Percentiles rank a stretch among this genome's conserved stretches.
phyloP scores from a whole-genome alignment of 2,329 filamentous ascomycete genomes.

The Talaromyces sp. region DNA sequence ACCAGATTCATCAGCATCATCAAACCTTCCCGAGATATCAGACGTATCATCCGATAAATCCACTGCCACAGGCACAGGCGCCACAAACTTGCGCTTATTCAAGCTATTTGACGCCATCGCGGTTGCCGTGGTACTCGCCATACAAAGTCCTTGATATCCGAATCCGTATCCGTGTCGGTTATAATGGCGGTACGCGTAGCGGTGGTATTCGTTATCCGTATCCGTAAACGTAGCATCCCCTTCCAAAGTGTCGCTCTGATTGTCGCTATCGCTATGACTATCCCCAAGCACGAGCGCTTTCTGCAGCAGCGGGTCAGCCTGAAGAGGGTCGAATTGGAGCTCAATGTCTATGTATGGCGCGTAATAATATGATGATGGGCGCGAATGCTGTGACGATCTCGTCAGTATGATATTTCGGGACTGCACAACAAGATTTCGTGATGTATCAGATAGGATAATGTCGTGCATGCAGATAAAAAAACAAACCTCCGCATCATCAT shows the following conservation, averaged over 20 bases:
- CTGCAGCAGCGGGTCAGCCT: slow-evolving; percentile 29
- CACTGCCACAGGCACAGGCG: neutral
- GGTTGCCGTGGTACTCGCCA: neutral
- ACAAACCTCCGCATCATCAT: slow-evolving; percentile 16
- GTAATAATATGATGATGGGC: neutral
- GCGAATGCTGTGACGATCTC: slow-evolving; percentile 2
- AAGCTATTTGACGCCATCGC: neutral
- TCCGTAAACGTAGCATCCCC: neutral
- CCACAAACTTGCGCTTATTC: slow-evolving; percentile 31
- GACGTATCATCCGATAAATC: slow-evolving; percentile 25
- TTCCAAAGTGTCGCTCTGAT: neutral
- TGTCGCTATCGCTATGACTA: neutral
- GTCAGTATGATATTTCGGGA: neutral
- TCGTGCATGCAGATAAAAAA: slow-evolving; percentile 1
- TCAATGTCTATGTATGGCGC: slow-evolving; percentile 22
- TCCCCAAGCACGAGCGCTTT: slow-evolving; percentile 25
- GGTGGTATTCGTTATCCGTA: neutral
- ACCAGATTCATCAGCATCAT: slow-evolving; percentile 34
- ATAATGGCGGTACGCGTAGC: neutral
- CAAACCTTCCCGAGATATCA: slow-evolving; percentile 36
- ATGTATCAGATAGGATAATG: neutral
- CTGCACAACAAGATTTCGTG: neutral
- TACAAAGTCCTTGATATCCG: neutral
- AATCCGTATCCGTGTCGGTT: neutral
- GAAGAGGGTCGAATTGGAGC: slow-evolving; percentile 24